Evolutionary conservation across 2,329 filamentous ascomycete species (phyloP).

Genomic region (Ceratocystiopsis minuta): DNA sequence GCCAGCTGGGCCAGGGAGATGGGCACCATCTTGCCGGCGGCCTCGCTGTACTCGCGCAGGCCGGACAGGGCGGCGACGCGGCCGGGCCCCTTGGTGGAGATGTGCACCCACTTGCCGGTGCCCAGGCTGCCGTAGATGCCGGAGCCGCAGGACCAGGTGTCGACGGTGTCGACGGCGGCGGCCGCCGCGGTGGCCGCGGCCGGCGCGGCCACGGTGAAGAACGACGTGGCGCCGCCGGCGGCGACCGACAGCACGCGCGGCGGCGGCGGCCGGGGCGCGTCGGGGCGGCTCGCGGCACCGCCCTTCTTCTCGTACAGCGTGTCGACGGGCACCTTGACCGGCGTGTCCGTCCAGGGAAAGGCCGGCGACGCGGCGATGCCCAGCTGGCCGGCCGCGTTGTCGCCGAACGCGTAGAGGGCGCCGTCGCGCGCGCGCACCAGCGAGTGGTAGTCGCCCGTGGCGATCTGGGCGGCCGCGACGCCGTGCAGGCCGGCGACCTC

Average conservation of each 20-base stretch:
- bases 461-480: slow-evolving; percentile 55
- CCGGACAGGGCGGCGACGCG: slow-evolving; percentile 74
- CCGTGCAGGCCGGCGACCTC: slow-evolving; percentile 57
- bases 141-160: slow-evolving; percentile 74
- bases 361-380: slow-evolving; percentile 56
- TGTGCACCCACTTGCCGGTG: slow-evolving; percentile 76
- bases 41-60: slow-evolving; percentile 76
- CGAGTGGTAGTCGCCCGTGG: slow-evolving; percentile 75
- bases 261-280: not conserved
- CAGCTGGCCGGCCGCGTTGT: slow-evolving; percentile 81
- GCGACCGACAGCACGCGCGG: slow-evolving; percentile 59
- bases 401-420: slow-evolving; percentile 70
- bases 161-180: slow-evolving; percentile 17
- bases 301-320: slow-evolving; percentile 52
- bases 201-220: slow-evolving; percentile 67
- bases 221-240: slow-evolving; percentile 74
- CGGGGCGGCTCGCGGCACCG: too few relatives aligned
- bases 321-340: slow-evolving; percentile 50
- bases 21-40: slow-evolving; percentile 45
- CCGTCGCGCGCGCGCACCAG: slow-evolving; percentile 60
- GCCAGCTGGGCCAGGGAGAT: slow-evolving; percentile 60
- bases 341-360: slow-evolving; percentile 45
- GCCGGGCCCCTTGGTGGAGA: slow-evolving; percentile 51
- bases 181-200: slow-evolving; percentile 30
- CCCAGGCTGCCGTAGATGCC: slow-evolving; percentile 73